Evolutionary conservation across 495 filamentous ascomycete genomes (phyloP), one percentile per base, ranked within the genome.

Genomic region (Endocarpon pusillum): DNA sequence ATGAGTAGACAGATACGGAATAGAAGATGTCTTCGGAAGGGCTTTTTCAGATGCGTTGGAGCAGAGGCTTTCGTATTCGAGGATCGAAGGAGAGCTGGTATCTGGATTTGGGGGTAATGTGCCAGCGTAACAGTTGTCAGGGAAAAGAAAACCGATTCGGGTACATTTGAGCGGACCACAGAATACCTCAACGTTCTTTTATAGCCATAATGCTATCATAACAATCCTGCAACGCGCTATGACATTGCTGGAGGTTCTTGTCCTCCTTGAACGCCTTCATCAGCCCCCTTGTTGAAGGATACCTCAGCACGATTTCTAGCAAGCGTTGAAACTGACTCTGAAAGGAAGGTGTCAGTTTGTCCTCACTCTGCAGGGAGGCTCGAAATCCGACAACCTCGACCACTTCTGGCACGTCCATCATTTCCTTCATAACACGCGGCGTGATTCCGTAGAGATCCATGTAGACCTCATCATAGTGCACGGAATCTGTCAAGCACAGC

Each of bases 351-450:
- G 38, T 33, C 40, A 42, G 21, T 8, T 29, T 27, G 40, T 30
- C 40, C 40, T 42, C 28, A 41, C 39, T 43, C 28, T 43, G 31
- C 24, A 43, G 31, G 22, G 41, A 43, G 27, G 41, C 41, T 19
- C 9, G 41, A 32, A 43, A 43, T 9, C 32, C 12, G 11, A 32
- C 32, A 26, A 42, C 30, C 22, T 43, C 39, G 33, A 41, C 28
- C 30, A 43, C 36, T 19, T 34, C 31, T 31, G 41, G 32, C 10
- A 43, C 18, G 9, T 43, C 39, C 25, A 35, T 41, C 19, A 30
- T 36, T n/a, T 17, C 2, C 16, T 43, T 19, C 32, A 43, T 40
- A 16, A 15, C 27, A 8, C 27, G 28, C 27, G 39, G 39, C 16
- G 1, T 26, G 20, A 42, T 23, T 24, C 39, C 39, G 20, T 42